phyloP scores from a whole-genome alignment of 495 filamentous ascomycete species.

The Podospora tetraspora region DNA sequence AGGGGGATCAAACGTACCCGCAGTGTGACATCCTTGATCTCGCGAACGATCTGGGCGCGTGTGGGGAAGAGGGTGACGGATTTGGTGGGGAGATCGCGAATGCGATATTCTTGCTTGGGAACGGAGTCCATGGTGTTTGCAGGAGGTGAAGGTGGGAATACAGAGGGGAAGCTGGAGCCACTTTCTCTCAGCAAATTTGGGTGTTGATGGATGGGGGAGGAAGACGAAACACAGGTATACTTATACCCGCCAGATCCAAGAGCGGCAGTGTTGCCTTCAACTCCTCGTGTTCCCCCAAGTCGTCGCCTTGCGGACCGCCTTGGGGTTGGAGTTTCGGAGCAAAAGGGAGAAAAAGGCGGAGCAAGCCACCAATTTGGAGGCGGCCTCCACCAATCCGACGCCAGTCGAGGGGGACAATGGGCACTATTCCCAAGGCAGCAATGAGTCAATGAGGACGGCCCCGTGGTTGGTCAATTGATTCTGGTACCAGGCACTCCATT shows the following conservation, averaged over 20 bases:
- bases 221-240: conserved; percentile 7
- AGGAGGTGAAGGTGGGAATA: background rate
- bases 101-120: conserved; percentile 43
- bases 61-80: conserved; percentile 58
- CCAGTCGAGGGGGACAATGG: background rate
- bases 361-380: conserved; percentile 16
- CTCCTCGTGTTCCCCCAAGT: background rate
- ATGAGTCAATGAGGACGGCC: background rate
- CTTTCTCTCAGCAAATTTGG: background rate
- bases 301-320: background rate
- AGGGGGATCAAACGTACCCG: conserved; percentile 36
- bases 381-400: conserved; percentile 14
- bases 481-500: background rate
- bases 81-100: conserved; percentile 53
- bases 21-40: conserved; percentile 55
- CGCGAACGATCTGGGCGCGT: conserved; percentile 56
- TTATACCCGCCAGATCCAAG: conserved; percentile 15
- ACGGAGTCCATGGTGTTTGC: conserved; percentile 23
- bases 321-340: background rate
- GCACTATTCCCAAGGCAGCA: conserved; percentile 4
- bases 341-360: background rate
- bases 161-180: background rate
- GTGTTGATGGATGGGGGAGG: background rate
- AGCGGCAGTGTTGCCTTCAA: background rate
- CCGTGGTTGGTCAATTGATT: conserved; percentile 5